These are phyloP conservation scores for Fraxinus greggii DNA, from an alignment of 305 asterid genomes.

Conservation along the genomic window DNA sequence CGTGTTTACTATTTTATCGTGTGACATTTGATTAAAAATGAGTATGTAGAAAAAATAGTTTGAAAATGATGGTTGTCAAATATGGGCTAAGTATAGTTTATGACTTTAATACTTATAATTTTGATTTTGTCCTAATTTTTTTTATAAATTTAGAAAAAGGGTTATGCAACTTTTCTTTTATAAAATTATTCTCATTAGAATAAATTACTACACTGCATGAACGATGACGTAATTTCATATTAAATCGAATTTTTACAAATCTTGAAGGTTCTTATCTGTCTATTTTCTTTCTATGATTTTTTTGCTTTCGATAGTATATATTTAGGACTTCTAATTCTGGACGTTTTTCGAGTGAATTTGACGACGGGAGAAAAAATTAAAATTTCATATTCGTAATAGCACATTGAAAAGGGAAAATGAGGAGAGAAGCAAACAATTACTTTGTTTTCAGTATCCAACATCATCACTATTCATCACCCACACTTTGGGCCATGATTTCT, in stretches of 20 bases:
- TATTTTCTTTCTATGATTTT: neutral
- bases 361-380: neutral
- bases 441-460: conserved; percentile 30
- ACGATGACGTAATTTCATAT: neutral
- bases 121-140: too few species aligned
- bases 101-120: too few species aligned
- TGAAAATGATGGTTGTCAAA: too few species aligned
- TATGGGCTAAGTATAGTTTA: neutral
- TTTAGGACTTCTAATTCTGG: too few species aligned
- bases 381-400: neutral
- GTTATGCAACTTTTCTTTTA: neutral
- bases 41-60: too few species aligned
- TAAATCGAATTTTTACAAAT: too few species aligned
- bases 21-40: too few species aligned
- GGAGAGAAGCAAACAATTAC: neutral
- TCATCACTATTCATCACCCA: conserved; percentile 3
- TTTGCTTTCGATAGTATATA: too few species aligned
- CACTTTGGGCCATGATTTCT: conserved; percentile 24
- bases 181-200: too few species aligned
- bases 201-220: neutral
- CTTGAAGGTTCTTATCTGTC: neutral
- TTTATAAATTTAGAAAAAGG: too few species aligned
- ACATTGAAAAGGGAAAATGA: neutral
- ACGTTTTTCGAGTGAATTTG: neutral
- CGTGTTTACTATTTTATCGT: too few species aligned